A percentile compares a stretch with the other conserved stretches of the same genome.
phyloP scores from a whole-genome alignment of 2,329 filamentous ascomycete species.

The Fonsecaea multimorphosa region DNA sequence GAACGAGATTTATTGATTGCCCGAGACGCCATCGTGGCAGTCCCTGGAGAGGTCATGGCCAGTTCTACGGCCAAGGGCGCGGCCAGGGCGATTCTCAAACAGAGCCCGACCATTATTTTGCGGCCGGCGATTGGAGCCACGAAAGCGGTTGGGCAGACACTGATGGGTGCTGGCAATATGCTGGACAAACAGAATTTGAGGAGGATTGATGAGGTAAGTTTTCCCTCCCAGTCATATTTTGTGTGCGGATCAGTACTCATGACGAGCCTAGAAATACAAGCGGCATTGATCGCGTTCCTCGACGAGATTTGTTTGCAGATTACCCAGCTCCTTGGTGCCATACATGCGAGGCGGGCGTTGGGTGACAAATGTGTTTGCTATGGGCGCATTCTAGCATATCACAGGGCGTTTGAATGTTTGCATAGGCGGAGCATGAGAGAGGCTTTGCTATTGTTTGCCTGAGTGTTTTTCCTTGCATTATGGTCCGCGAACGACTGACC shows the following conservation, averaged over 20 bases:
- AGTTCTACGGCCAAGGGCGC: slow-evolving; percentile 80
- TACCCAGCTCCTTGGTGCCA: not conserved
- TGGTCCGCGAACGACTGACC: slow-evolving; percentile 3
- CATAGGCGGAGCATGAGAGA: slow-evolving; percentile 7
- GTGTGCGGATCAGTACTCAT: slow-evolving; percentile 18
- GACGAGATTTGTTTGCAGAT: not conserved
- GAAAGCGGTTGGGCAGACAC: slow-evolving; percentile 84
- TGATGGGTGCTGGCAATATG: slow-evolving; percentile 90
- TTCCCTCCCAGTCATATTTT: not conserved
- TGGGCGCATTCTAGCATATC: not conserved
- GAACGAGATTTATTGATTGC: slow-evolving; percentile 86
- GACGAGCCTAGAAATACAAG: slow-evolving; percentile 34
- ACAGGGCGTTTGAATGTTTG: slow-evolving; percentile 16
- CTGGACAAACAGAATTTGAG: slow-evolving; percentile 82
- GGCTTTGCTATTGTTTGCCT: not conserved
- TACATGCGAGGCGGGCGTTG: not conserved
- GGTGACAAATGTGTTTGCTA: not conserved
- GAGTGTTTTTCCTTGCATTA: slow-evolving; percentile 1
- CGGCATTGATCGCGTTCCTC: slow-evolving; percentile 26
- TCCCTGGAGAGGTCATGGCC: slow-evolving; percentile 89
- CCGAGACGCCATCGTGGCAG: slow-evolving; percentile 89
- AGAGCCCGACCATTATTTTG: slow-evolving; percentile 91
- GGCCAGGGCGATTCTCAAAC: slow-evolving; percentile 75
- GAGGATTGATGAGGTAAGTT: slow-evolving; percentile 85
- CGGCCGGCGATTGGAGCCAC: slow-evolving; percentile 88